Percentiles rank a stretch among this genome's conserved stretches.
Evolutionary conservation across 2,329 filamentous ascomycete species (phyloP).

Genomic region (Fusarium citri): DNA sequence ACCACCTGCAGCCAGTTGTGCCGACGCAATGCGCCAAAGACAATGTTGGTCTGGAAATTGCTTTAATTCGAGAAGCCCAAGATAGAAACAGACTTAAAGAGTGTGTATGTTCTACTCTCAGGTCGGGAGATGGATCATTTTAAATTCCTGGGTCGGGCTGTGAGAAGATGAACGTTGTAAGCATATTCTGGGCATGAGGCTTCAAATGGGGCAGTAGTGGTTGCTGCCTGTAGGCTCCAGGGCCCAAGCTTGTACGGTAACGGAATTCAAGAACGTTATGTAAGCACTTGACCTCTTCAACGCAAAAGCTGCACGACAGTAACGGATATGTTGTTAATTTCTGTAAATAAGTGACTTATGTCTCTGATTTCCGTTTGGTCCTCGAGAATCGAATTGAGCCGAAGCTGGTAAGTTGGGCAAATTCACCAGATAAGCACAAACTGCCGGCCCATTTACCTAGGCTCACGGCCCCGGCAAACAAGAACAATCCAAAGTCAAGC

Average conservation of each 20-base stretch:
- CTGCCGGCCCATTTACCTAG: neutral
- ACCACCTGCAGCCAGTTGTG: neutral
- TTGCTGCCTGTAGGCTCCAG: slow-evolving; percentile 36
- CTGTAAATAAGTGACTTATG: neutral
- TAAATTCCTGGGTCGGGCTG: slow-evolving; percentile 3
- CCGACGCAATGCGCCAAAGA: neutral
- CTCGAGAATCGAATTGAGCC: neutral
- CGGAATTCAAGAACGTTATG: neutral
- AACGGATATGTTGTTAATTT: neutral
- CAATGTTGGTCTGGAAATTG: neutral
- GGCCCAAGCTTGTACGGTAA: slow-evolving; percentile 21
- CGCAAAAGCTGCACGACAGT: neutral
- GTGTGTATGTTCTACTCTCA: neutral
- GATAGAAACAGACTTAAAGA: neutral
- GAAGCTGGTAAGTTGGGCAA: neutral
- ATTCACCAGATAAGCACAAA: neutral
- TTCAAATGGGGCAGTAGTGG: slow-evolving; percentile 18
- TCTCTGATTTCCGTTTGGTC: neutral
- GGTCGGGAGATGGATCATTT: neutral
- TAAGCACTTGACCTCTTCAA: slow-evolving; percentile 2
- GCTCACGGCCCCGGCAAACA: neutral
- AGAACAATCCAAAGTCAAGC: neutral
- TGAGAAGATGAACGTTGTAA: slow-evolving; percentile 14
- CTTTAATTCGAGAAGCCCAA: neutral
- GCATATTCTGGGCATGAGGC: slow-evolving; percentile 3